Evolutionary conservation across 108 stramenopile genomes (phyloP).

Genomic region (Discostella pseudostelligera): DNA sequence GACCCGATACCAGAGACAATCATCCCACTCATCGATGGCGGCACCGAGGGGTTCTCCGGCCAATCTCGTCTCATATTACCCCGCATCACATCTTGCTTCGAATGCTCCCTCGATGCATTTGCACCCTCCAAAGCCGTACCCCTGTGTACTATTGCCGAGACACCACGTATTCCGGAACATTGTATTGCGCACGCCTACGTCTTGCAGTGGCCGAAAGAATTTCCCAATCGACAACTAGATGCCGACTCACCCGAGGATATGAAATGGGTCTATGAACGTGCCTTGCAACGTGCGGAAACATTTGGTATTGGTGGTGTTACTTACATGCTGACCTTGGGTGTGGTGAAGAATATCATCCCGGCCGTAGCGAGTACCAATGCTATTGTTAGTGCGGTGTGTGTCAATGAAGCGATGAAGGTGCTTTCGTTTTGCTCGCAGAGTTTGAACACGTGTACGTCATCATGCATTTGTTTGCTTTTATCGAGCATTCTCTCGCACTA

Average conservation of each 20-base stretch:
- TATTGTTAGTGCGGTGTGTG: slow-evolving; percentile 94
- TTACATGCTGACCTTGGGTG: slow-evolving; percentile 95
- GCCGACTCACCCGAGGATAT: slow-evolving; percentile 93
- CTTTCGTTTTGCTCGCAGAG: slow-evolving; percentile 90
- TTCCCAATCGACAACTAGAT: slow-evolving; percentile 90
- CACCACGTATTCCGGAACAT: slow-evolving; percentile 97
- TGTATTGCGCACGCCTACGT: slow-evolving; percentile 97
- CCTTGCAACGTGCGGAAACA: slow-evolving; percentile 77
- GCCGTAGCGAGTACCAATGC: slow-evolving; percentile 99
- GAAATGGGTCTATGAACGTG: slow-evolving; percentile 94
- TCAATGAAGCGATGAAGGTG: slow-evolving; percentile 94
- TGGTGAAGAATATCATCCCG: slow-evolving; percentile 99
- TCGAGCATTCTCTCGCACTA: background rate
- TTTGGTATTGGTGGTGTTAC: slow-evolving; percentile 90
- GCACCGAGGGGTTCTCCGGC: slow-evolving; percentile 99
- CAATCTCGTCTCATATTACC: slow-evolving; percentile 98
- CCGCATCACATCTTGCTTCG: slow-evolving; percentile 96
- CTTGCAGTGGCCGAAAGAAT: slow-evolving; percentile 90
- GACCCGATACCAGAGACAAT: slow-evolving; percentile 87
- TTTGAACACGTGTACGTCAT: slow-evolving; percentile 80
- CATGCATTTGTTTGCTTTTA: slow-evolving; percentile 33
- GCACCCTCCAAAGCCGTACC: slow-evolving; percentile 93
- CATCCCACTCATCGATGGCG: slow-evolving; percentile 98
- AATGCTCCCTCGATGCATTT: slow-evolving; percentile 95
- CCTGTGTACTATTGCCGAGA: slow-evolving; percentile 99